Evolutionary conservation across 371 early-diverging fungal genomes (phyloP).

Genomic region (Globomyces sp.): DNA sequence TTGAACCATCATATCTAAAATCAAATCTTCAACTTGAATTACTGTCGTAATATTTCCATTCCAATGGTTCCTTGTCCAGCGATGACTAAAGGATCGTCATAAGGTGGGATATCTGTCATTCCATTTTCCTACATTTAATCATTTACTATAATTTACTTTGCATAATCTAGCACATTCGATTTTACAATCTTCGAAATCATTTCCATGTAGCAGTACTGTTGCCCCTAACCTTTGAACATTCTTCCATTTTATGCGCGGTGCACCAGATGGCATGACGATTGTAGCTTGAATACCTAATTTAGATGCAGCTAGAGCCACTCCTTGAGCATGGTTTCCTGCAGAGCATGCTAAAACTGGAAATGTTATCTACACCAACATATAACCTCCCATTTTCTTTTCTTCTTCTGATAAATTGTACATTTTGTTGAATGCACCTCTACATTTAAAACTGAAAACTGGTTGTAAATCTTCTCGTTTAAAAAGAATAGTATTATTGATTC

Average conservation of each 20-base stretch:
- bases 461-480: conserved; percentile 96
- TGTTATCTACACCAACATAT: too few species aligned
- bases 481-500: conserved; percentile 64
- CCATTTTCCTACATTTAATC: conserved; percentile 51
- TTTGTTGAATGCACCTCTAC: conserved; percentile 94
- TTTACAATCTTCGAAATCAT: conserved; percentile 94
- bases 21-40: not conserved
- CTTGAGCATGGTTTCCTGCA: conserved; percentile 94
- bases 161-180: conserved; percentile 72
- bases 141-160: conserved; percentile 18
- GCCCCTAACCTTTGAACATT: conserved; percentile 92
- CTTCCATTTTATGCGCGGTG: conserved; percentile 79
- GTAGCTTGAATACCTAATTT: conserved; percentile 88
- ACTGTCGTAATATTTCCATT: conserved; percentile 87
- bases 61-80: conserved; percentile 97
- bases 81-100: conserved; percentile 96
- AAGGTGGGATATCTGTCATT: conserved; percentile 90
- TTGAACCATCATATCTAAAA: conserved; percentile 28
- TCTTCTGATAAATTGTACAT: conserved; percentile 73
- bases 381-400: conserved; percentile 69
- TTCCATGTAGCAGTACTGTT: conserved; percentile 79
- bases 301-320: conserved; percentile 82
- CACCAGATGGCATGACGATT: conserved; percentile 91
- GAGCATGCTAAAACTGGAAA: conserved; percentile 84
- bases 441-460: conserved; percentile 94